phyloP scores from a whole-genome alignment of 768 basidiomycete genomes.

The Tylopilus subfusipes region DNA sequence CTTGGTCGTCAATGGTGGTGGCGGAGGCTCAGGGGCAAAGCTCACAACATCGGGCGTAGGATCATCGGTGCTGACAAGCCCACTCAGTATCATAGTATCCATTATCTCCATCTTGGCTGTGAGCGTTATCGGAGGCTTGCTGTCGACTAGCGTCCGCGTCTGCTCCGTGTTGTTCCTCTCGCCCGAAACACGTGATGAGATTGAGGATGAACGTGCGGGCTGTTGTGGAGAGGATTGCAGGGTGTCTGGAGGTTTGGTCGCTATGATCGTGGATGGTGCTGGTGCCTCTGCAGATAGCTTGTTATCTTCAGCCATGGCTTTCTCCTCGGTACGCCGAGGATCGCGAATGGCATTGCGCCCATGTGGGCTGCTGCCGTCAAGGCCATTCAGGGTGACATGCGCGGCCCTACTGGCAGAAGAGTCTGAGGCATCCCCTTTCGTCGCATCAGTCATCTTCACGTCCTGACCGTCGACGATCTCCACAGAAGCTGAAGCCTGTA shows the following conservation, averaged over 20 bases:
- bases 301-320: neutral
- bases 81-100: slow-evolving; percentile 22
- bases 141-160: slow-evolving; percentile 7
- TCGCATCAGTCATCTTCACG: slow-evolving; percentile 9
- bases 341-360: neutral
- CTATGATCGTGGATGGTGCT: neutral
- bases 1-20: slow-evolving; percentile 28
- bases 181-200: neutral
- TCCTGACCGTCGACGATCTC: slow-evolving; percentile 4
- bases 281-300: neutral
- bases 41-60: slow-evolving; percentile 21
- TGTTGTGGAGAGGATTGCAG: neutral
- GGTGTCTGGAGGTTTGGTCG: neutral
- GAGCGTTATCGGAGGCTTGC: slow-evolving; percentile 10
- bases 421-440: neutral
- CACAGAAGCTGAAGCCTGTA: neutral
- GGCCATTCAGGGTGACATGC: neutral
- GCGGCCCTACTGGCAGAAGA: neutral
- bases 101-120: slow-evolving; percentile 26
- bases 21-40: slow-evolving; percentile 32
- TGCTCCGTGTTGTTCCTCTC: slow-evolving; percentile 4
- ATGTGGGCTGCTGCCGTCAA: neutral
- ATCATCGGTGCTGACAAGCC: slow-evolving; percentile 15
- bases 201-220: neutral
- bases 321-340: neutral